phyloP scores from a whole-genome alignment of 495 filamentous ascomycete species.

The Hypoxylon intermedium region DNA sequence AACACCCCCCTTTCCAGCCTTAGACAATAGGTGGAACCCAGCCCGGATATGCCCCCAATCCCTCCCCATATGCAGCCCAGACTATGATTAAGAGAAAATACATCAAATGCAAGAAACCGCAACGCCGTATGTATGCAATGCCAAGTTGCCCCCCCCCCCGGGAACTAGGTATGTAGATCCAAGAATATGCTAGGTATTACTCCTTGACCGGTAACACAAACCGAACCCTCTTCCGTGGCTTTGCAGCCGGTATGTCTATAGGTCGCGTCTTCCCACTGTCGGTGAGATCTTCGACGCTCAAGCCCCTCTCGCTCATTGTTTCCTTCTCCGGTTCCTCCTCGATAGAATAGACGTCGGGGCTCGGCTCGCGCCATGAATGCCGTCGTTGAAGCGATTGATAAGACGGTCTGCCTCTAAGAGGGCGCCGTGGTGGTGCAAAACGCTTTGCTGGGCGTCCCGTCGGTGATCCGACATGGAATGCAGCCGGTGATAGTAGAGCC shows the following conservation, averaged over 20 bases:
- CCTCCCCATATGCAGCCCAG: conserved; percentile 14
- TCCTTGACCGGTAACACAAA: conserved; percentile 55
- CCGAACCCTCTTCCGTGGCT: conserved; percentile 58
- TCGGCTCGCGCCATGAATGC: conserved; percentile 59
- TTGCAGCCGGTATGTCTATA: conserved; percentile 54
- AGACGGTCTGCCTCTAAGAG: conserved; percentile 30
- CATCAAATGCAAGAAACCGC: conserved; percentile 15
- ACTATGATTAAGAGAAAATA: conserved; percentile 11
- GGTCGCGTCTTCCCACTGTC: conserved; percentile 38
- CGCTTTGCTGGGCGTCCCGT: conserved; percentile 26
- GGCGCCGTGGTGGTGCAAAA: conserved; percentile 35
- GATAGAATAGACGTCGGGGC: conserved; percentile 60
- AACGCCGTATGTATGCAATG: conserved; percentile 34
- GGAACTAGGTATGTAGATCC: conserved; percentile 12
- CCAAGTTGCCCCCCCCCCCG: conserved; percentile 11
- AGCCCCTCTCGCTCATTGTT: conserved; percentile 45
- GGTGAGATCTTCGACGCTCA: conserved; percentile 37
- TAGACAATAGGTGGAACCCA: conserved; percentile 10
- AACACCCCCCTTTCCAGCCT: conserved; percentile 5
- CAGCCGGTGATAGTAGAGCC: conserved; percentile 38
- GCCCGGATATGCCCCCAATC: conserved; percentile 14
- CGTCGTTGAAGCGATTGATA: conserved; percentile 41
- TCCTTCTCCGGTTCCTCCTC: conserved; percentile 58
- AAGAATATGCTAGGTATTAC: conserved; percentile 24
- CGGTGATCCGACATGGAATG: conserved; percentile 41